Base-by-base conservation (phyloP, 148 eudicot species). In the Chenopodium quinoa region DNA sequence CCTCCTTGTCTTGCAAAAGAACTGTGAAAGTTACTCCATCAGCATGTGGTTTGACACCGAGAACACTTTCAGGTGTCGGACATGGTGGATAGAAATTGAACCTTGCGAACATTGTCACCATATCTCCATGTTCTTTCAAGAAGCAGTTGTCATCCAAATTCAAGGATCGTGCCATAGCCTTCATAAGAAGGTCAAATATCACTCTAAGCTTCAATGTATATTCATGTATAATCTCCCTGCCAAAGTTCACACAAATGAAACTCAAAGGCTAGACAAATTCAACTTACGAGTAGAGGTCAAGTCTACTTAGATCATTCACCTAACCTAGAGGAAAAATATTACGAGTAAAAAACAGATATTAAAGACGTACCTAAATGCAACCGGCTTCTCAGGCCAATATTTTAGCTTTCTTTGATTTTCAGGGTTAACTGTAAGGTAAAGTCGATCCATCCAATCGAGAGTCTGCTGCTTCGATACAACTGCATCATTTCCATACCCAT, bases 391-490 rank as follows among this genome's bases (percentile, higher is more conserved):
- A 19, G 95, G 95, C 97, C 97, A 93, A 56, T 75, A 76, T 50
- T 86, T 60, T 56, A 84, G 87, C 76, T 86, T 90, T 50, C 83
- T 84, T 64, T 83, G 83, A 40, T 88, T 63, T 75, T 83, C 48
- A 2, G 97, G 95, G 69, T 75, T 37, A 7, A 84, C 77, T 0
- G 47, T 69, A 32, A 92, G 89, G 80, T 85, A 89, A 81, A 92
- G 76, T 31, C 97, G 77, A 66, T 93, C 97, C 9, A 78, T 80
- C 95, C 97, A 92, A 60, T 91, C 91, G 66, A 91, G 86, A 66
- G 78, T 83, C 71, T 90, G 97, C 27, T 85, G 63, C 78, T 85
- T 86, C 0, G 89, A 85, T 67, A 88, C 79, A 76, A 84, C 75
- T 1, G 83, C 47, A 81, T 92, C 93, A 34, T 84, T 88, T 27